phyloP scores from a whole-genome alignment of 768 basidiomycete genomes.

The Sporobolomyces roseus region DNA sequence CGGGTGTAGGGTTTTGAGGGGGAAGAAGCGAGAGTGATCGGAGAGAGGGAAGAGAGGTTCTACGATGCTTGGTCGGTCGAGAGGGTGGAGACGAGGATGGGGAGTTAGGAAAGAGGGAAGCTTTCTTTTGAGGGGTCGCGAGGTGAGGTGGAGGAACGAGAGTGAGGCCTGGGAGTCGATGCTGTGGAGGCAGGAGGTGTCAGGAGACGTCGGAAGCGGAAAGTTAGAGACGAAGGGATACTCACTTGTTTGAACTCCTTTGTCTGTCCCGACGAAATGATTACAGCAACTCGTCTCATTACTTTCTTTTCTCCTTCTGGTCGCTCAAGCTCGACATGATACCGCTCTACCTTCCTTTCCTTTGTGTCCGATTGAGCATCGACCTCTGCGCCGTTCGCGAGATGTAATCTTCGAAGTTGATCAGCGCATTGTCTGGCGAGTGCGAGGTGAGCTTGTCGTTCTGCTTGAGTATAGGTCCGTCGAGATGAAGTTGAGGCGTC shows the following conservation, averaged over 20 bases:
- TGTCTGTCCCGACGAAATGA: neutral
- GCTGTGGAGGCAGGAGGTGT: neutral
- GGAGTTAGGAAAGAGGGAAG: neutral
- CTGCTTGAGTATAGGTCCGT: constrained; percentile 1
- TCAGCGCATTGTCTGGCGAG: constrained; percentile 17
- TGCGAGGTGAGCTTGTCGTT: constrained; percentile 7
- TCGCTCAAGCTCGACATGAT: constrained; percentile 6
- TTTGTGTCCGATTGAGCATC: neutral
- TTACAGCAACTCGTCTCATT: constrained; percentile 8
- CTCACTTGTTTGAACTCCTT: neutral
- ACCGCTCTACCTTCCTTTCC: neutral
- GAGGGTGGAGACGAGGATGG: neutral
- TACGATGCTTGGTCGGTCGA: neutral
- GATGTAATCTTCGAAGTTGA: neutral
- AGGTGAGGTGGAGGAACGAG: constrained; percentile 9
- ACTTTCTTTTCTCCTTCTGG: constrained; percentile 4
- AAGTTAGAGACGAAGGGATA: neutral
- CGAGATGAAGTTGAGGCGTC: neutral
- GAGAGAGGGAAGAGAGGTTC: constrained; percentile 1
- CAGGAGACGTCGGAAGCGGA: neutral
- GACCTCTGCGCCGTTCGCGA: constrained; percentile 2
- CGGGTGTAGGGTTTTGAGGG: too few species aligned
- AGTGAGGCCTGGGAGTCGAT: neutral
- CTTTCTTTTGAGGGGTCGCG: neutral
- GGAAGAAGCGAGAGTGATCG: constrained; percentile 11